Base-by-base conservation (phyloP, 1,284 basidiomycete genomes). In the Chondrostereum purpureum region DNA sequence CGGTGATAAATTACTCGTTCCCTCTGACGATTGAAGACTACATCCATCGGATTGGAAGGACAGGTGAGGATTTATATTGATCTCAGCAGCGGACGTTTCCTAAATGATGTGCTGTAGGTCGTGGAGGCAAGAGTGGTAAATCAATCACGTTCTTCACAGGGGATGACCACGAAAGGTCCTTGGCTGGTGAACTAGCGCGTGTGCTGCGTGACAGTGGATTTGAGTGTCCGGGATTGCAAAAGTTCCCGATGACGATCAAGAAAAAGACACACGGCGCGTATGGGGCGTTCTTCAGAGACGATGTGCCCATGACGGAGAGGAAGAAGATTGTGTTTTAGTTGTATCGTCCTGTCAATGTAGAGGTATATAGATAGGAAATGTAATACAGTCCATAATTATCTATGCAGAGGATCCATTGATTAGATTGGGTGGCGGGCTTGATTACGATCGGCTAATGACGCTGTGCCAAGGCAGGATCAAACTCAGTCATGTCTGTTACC, bases 71-170 rank as follows among this genome's bases (percentile, higher is more conserved):
- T 39, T 34, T 20, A 48, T 56, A 31, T 17, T 31, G 18, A n/a
- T 24, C 39, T 39, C 27, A 44, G n/a, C 50, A 27, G 16, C 18
- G 42, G 52, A 48, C 46, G 44, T 55, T 48, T 42, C 49, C 34
- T 17, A 27, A 33, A 16, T 43, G 19, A 16, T 51, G 27, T 49
- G 42, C 48, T 14, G 48, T 54, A 85, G 92, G 95, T 19, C 88
- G 95, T 45, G 95, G 90, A 27, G 95, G 95, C 22, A 84, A 87
- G 61, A 80, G 72, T 23, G 96, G 95, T 43, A 93, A 92, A 64
- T 89, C 90, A 16, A 86, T 98, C 57, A 99, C 96, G 8, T 99
- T 96, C 73, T 99, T 99, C 68, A 94, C 91, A 0, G 91, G 91
- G 3, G 88, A 90, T 50, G 77, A 70, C 34, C 91, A 94, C 63